A percentile compares a stretch with the other conserved stretches of the same genome.
These are phyloP conservation scores for Xerocomus brunneocitrinus DNA, from an alignment of 768 basidiomycete species.

Conservation along the genomic window DNA sequence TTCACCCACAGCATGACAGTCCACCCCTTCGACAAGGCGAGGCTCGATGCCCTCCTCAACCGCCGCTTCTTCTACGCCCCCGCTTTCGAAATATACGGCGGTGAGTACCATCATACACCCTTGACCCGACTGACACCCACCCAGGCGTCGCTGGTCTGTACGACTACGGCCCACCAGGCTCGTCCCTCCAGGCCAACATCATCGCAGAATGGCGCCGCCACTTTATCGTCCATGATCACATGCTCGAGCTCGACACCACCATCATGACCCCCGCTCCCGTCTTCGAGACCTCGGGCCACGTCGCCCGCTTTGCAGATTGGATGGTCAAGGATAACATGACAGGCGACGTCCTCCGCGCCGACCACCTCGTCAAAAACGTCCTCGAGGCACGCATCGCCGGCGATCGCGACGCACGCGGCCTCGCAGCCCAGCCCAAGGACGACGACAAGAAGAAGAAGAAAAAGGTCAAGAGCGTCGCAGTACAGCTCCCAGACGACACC, in stretches of 20 bases:
- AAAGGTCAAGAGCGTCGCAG: slow-evolving; percentile 58
- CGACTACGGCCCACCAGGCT: slow-evolving; percentile 96
- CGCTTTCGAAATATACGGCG: slow-evolving; percentile 98
- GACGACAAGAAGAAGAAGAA: slow-evolving; percentile 56
- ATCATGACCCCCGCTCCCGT: slow-evolving; percentile 95
- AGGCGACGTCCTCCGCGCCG: slow-evolving; percentile 95
- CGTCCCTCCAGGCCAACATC: slow-evolving; percentile 94
- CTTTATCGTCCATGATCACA: slow-evolving; percentile 97
- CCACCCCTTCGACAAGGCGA: slow-evolving; percentile 81
- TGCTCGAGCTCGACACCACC: slow-evolving; percentile 98
- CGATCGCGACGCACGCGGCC: slow-evolving; percentile 84
- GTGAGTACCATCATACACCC: slow-evolving; percentile 38
- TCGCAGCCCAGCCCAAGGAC: slow-evolving; percentile 62
- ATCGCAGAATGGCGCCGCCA: slow-evolving; percentile 95
- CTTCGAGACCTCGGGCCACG: slow-evolving; percentile 96
- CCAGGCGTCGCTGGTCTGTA: slow-evolving; percentile 94
- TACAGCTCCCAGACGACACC: slow-evolving; percentile 68
- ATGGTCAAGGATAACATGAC: slow-evolving; percentile 96
- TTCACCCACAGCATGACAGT: slow-evolving; percentile 41
- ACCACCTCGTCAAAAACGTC: slow-evolving; percentile 92
- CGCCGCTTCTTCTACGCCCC: slow-evolving; percentile 97
- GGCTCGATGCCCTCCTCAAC: slow-evolving; percentile 81
- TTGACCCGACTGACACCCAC: neutral
- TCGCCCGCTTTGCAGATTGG: slow-evolving; percentile 98
- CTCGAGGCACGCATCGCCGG: slow-evolving; percentile 86